phyloP scores from a whole-genome alignment of 495 filamentous ascomycete genomes.

The Margaritispora aquatica region DNA sequence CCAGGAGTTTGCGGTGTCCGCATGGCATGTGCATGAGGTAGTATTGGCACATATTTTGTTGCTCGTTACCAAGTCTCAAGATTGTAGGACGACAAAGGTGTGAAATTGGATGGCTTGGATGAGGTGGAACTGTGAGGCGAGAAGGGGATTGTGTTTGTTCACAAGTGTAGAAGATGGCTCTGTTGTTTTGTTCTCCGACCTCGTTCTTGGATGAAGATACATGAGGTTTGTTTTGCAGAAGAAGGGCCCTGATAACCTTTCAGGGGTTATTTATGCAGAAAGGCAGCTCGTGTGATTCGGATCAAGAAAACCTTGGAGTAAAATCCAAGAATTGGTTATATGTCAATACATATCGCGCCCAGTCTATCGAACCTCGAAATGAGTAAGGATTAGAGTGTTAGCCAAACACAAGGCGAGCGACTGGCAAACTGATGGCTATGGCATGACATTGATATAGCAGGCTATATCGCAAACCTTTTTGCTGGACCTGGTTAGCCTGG shows the following conservation, averaged over 20 bases:
- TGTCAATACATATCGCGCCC: too few relatives aligned
- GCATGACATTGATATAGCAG: not conserved
- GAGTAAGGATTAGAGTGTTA: not conserved
- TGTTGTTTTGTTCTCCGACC: too few relatives aligned
- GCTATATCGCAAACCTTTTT: not conserved
- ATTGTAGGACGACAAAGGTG: not conserved
- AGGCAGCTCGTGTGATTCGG: too few relatives aligned
- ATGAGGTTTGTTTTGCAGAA: too few relatives aligned
- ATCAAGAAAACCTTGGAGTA: too few relatives aligned
- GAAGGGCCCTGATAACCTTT: too few relatives aligned
- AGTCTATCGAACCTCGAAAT: too few relatives aligned
- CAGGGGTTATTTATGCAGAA: too few relatives aligned
- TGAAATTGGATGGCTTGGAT: not conserved
- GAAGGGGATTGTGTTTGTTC: not conserved
- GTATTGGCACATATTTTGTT: constrained; percentile 28
- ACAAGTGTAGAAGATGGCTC: too few relatives aligned
- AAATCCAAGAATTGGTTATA: not conserved
- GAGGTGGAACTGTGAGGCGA: not conserved
- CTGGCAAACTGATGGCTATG: not conserved
- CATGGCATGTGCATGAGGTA: constrained; percentile 21
- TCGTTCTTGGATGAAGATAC: too few relatives aligned
- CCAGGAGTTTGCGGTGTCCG: constrained; percentile 22
- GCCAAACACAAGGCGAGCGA: not conserved
- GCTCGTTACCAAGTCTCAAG: not conserved
- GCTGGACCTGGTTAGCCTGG: not conserved